Evolutionary conservation across 306 rosid species (phyloP).

Genomic region (Casuarina equisetifolia): DNA sequence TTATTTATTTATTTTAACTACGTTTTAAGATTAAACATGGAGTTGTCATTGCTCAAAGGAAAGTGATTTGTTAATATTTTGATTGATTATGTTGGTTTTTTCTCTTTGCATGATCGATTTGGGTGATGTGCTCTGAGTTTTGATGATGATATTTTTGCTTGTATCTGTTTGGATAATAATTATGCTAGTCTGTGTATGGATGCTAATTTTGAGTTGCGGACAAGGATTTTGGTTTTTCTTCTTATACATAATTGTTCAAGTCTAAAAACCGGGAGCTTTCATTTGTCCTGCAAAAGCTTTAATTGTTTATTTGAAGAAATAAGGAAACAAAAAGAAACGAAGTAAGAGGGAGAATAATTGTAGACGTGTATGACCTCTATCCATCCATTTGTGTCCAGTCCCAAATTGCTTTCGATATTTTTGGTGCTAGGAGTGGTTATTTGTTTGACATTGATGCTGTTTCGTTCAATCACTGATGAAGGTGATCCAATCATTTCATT

Average conservation of each 20-base stretch:
- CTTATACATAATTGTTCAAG: conserved; percentile 18
- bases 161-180: too few relatives aligned
- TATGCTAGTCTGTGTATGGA: neutral
- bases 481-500: neutral
- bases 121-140: conserved; percentile 9
- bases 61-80: neutral
- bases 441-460: neutral
- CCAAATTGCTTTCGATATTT: conserved; percentile 11
- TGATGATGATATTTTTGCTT: neutral
- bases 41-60: neutral
- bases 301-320: neutral
- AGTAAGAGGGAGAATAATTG: conserved; percentile 10
- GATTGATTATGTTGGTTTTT: neutral
- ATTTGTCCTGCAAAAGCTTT: neutral
- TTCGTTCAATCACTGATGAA: neutral
- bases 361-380: conserved; percentile 7
- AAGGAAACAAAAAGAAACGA: neutral
- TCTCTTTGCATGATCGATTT: neutral
- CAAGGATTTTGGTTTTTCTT: conserved; percentile 18
- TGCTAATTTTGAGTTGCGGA: neutral
- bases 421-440: conserved; percentile 17
- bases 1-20: neutral
- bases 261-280: neutral
- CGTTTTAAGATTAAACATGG: neutral
- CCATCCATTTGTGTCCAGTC: conserved; percentile 8